Base-by-base conservation (phyloP, 2,329 filamentous ascomycete genomes). In the Aureobasidium pullulans region DNA sequence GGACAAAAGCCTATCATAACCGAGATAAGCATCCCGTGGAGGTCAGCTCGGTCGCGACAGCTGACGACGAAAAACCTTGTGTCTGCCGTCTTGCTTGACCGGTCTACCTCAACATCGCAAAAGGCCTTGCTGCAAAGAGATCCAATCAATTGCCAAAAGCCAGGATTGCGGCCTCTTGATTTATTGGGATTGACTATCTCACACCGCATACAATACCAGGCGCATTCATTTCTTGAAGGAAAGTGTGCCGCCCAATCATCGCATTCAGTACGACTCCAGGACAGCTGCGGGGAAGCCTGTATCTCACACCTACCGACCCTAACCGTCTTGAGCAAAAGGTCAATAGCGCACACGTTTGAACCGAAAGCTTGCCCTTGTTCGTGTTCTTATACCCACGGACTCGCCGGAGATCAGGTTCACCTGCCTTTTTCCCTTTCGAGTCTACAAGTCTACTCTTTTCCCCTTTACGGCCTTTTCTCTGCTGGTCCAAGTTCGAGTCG, bases 381-480 rank as follows among this genome's bases (percentile, higher is more conserved):
- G 15, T 31, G 40, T 40, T 47, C 34, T 47, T 57, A 57, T 57
- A 57, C 42, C 42, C 54, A 47, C 54, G 54, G 54, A 57, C 54
- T 47, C 54, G 54, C 54, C 52, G 50, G 50, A 39, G 50, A 23
- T 15, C 37, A 54, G 28, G 37, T 57, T 48, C 43, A 47, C 54
- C 23, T 57, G 32, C 53, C 53, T 42, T 57, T 57, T 57, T 57
- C 54, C 54, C 34, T 48, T 57, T 57, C 54, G 54, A 57, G 54
- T 48, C 15, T 39, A 19, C 31, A 57, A 34, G 6, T 11, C n/a
- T 39, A 19, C 54, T 47, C 54, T 57, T 57, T 57, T 57, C 43
- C 54, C 54, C 54, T 57, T 57, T 57, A 48, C 54, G 54, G 54
- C 13, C 13, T 48, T 19, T 40, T 31, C 23, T 23, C 32, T 48